These are phyloP conservation scores for Colletotrichum nymphaeae DNA, from an alignment of 2,329 filamentous ascomycete genomes.

Conservation along the genomic window DNA sequence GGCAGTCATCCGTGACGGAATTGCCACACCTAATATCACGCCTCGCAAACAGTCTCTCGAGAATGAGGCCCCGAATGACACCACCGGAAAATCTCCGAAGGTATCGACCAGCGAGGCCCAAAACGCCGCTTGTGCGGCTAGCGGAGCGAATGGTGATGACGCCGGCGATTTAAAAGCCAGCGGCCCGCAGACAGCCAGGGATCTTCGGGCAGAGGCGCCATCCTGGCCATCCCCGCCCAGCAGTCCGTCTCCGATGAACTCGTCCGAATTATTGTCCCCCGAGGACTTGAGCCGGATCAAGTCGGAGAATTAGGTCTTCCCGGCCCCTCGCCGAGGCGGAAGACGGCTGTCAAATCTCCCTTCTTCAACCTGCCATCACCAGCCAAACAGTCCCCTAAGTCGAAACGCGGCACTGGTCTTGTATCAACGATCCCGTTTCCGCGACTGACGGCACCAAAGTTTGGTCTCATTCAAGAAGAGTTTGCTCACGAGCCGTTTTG, in stretches of 20 bases:
- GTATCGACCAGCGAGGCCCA: neutral
- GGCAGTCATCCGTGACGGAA: conserved; percentile 16
- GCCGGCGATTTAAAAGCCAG: conserved; percentile 29
- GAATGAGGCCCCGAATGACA: conserved; percentile 1
- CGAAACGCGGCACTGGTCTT: conserved; percentile 52
- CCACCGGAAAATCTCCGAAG: neutral
- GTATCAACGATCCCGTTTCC: conserved; percentile 74
- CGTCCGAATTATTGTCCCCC: conserved; percentile 27
- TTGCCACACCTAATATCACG: conserved; percentile 21
- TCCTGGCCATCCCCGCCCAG: conserved; percentile 20
- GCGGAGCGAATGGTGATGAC: neutral
- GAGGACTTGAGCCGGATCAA: conserved; percentile 26
- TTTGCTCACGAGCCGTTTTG: conserved; percentile 81
- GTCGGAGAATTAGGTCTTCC: conserved; percentile 16
- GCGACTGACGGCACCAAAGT: conserved; percentile 68
- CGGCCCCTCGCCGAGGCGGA: conserved; percentile 5
- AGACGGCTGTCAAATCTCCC: conserved; percentile 42
- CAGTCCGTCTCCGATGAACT: conserved; percentile 20
- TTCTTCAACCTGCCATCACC: conserved; percentile 44
- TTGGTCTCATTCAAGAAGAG: conserved; percentile 88
- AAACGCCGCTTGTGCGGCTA: neutral
- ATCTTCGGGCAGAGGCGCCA: conserved; percentile 28
- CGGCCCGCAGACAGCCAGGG: conserved; percentile 34
- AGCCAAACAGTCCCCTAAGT: conserved; percentile 39
- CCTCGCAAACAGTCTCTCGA: conserved; percentile 16